Evolutionary conservation across 2,329 filamentous ascomycete species (phyloP).

Genomic region (Aspergillus piperis): DNA sequence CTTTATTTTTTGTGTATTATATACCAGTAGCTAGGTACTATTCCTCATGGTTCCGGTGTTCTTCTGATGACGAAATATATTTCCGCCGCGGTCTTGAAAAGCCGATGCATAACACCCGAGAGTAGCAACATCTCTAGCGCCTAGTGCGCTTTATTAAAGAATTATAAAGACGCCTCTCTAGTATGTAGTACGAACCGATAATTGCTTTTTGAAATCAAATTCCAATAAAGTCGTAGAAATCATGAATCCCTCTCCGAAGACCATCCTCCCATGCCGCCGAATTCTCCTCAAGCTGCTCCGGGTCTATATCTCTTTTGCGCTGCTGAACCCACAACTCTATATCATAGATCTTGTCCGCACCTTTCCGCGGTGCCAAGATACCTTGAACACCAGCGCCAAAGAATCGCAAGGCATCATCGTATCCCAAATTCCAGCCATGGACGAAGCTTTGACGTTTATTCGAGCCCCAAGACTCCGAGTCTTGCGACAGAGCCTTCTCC

Average conservation of each 20-base stretch:
- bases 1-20: background rate
- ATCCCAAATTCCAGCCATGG: conserved; percentile 59
- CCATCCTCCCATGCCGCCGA: conserved; percentile 42
- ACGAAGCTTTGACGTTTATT: conserved; percentile 57
- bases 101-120: too few species aligned
- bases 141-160: too few species aligned
- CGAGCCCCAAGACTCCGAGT: background rate
- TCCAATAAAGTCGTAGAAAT: conserved; percentile 31
- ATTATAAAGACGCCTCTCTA: background rate
- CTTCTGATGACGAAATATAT: too few species aligned
- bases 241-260: conserved; percentile 36
- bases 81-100: too few species aligned
- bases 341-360: conserved; percentile 56
- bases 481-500: conserved; percentile 8
- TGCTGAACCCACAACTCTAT: conserved; percentile 61
- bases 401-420: conserved; percentile 56
- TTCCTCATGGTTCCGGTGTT: too few species aligned
- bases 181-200: background rate
- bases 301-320: conserved; percentile 52
- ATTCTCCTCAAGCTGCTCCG: conserved; percentile 43
- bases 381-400: conserved; percentile 47
- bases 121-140: too few species aligned
- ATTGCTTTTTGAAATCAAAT: background rate
- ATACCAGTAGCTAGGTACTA: background rate
- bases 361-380: conserved; percentile 31